These are phyloP conservation scores for Trichoderma koningii DNA, from an alignment of 2,329 filamentous ascomycete genomes.

Conservation along the genomic window DNA sequence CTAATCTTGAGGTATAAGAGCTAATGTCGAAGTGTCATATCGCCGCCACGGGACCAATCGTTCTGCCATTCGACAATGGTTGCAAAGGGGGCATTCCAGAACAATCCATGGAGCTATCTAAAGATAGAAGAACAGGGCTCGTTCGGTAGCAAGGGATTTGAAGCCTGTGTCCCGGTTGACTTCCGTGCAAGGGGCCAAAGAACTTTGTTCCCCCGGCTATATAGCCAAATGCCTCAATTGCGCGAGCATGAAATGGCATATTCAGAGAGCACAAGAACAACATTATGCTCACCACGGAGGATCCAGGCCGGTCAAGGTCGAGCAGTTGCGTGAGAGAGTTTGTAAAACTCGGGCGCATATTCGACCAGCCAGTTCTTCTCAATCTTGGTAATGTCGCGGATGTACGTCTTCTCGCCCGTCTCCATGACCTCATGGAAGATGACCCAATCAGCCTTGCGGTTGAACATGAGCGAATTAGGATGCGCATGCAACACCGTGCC, in stretches of 20 bases:
- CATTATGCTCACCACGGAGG: not conserved
- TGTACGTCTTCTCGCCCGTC: slow-evolving; percentile 83
- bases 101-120: slow-evolving; percentile 7
- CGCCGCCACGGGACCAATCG: not conserved
- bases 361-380: slow-evolving; percentile 91
- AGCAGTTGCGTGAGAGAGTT: slow-evolving; percentile 48
- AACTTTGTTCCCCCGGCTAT: not conserved
- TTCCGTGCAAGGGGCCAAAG: not conserved
- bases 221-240: not conserved
- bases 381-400: slow-evolving; percentile 89
- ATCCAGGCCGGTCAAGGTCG: slow-evolving; percentile 28
- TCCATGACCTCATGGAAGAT: slow-evolving; percentile 94
- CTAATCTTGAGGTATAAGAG: slow-evolving; percentile 7
- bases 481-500: slow-evolving; percentile 80
- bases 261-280: not conserved
- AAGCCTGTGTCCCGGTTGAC: not conserved
- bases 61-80: not conserved
- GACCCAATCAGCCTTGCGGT: slow-evolving; percentile 94
- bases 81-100: slow-evolving; percentile 16
- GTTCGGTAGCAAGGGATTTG: not conserved
- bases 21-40: not conserved
- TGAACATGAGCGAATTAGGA: slow-evolving; percentile 92
- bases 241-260: not conserved
- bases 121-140: not conserved
- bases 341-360: slow-evolving; percentile 83